Conservation (phyloP, 768 basidiomycete genomes). For the Obba rivulosa region DNA sequence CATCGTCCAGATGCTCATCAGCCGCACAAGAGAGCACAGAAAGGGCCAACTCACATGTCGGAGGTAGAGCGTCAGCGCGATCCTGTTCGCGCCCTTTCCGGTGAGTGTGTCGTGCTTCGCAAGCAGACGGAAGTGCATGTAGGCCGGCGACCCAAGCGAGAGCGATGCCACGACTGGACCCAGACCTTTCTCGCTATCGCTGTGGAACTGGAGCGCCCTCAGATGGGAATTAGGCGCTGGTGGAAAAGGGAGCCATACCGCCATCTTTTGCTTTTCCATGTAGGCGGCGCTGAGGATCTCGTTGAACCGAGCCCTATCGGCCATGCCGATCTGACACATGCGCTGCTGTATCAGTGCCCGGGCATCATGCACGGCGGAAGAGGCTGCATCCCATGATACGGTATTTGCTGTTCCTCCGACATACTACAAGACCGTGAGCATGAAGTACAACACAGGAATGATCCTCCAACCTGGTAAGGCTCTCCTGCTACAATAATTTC, state of each 20-base stretch:
- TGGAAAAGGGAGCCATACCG: conserved; percentile 38
- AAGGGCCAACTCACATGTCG: conserved; percentile 49
- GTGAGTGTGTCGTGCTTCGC: conserved; percentile 27
- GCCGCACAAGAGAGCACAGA: neutral
- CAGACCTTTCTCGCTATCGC: conserved; percentile 69
- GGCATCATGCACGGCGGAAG: conserved; percentile 54
- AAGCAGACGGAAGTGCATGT: conserved; percentile 72
- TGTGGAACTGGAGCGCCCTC: conserved; percentile 55
- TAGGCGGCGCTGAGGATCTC: conserved; percentile 80
- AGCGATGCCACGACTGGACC: conserved; percentile 71
- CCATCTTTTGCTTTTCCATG: conserved; percentile 83
- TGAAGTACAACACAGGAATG: neutral
- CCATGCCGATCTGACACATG: conserved; percentile 19
- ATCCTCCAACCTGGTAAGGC: conserved; percentile 60
- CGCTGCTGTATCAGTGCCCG: conserved; percentile 54
- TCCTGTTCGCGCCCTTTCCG: conserved; percentile 21
- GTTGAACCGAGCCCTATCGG: conserved; percentile 48
- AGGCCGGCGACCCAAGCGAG: conserved; percentile 69
- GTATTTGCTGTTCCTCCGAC: conserved; percentile 75
- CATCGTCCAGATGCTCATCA: neutral
- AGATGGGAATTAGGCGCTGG: neutral
- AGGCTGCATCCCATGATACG: conserved; percentile 54
- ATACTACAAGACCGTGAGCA: conserved; percentile 41
- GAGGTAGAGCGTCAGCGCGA: conserved; percentile 51
- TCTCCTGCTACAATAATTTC: conserved; percentile 64